phyloP scores from a whole-genome alignment of 257 asterid genomes.

The Solanum chiquidenum region DNA sequence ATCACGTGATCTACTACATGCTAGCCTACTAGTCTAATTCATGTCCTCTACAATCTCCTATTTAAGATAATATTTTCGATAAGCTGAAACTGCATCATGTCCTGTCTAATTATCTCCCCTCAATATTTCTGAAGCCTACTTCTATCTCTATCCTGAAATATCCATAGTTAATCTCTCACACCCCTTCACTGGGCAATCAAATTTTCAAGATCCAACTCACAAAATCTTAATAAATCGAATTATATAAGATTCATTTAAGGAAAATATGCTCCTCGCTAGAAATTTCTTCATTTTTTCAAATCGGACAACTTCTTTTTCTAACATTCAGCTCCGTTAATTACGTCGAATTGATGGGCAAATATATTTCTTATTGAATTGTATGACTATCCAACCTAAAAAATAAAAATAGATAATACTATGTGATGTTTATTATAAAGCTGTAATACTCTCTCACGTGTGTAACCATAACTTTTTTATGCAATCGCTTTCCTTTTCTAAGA shows the following conservation, averaged over 20 bases:
- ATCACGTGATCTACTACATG: background rate
- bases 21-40: too few species aligned
- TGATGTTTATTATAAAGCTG: background rate
- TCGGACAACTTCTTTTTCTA: background rate
- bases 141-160: too few species aligned
- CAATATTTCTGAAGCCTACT: too few species aligned
- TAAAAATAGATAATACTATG: too few species aligned
- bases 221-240: too few species aligned
- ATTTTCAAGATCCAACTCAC: too few species aligned
- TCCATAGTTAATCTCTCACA: too few species aligned
- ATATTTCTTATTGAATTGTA: too few species aligned
- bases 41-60: background rate
- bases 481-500: background rate
- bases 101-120: too few species aligned
- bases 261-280: background rate
- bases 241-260: background rate
- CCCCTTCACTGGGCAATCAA: background rate
- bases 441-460: background rate
- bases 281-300: background rate
- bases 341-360: accelerated
- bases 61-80: too few species aligned
- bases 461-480: background rate
- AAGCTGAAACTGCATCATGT: background rate
- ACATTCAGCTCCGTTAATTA: background rate
- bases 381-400: background rate